Conservation (phyloP, 1,284 basidiomycete genomes). For the Boletellus sp. region DNA sequence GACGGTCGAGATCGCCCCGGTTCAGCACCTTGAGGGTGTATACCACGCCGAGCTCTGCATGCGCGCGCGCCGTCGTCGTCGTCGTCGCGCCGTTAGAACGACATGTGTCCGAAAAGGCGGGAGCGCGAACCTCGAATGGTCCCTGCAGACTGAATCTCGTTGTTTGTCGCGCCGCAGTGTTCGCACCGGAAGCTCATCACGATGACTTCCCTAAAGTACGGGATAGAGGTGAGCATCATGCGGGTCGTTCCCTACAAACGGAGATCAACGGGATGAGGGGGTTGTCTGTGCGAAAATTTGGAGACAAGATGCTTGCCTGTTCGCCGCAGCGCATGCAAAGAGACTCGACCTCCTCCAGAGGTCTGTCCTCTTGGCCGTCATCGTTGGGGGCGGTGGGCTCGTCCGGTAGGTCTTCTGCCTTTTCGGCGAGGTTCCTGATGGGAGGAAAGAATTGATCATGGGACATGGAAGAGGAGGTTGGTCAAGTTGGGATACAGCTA, state of each 20-base stretch:
- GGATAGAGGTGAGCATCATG: slow-evolving; percentile 91
- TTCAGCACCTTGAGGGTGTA: slow-evolving; percentile 84
- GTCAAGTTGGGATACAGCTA: too few relatives aligned
- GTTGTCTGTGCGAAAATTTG: slow-evolving; percentile 9
- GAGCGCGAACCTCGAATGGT: slow-evolving; percentile 72
- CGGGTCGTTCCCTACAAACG: slow-evolving; percentile 77
- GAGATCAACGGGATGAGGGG: slow-evolving; percentile 21
- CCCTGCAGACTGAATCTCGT: slow-evolving; percentile 93
- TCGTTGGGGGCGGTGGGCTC: slow-evolving; percentile 11
- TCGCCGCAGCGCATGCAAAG: slow-evolving; percentile 93
- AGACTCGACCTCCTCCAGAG: slow-evolving; percentile 83
- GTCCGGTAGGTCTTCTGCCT: slow-evolving; percentile 30
- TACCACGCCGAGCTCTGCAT: slow-evolving; percentile 57
- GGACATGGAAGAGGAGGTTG: slow-evolving; percentile 19
- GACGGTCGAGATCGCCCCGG: slow-evolving; percentile 83
- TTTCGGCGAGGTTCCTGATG: slow-evolving; percentile 45
- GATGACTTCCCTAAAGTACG: slow-evolving; percentile 94
- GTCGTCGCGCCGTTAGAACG: background rate
- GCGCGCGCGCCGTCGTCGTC: background rate
- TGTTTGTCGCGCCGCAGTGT: slow-evolving; percentile 88
- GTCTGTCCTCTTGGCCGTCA: slow-evolving; percentile 40
- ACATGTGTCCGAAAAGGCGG: background rate
- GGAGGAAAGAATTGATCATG: slow-evolving; percentile 42
- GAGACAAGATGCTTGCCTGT: slow-evolving; percentile 50
- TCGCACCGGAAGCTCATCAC: slow-evolving; percentile 96